Base-by-base conservation (phyloP, 331 rosid genomes). In the Telfairia occidentalis region DNA sequence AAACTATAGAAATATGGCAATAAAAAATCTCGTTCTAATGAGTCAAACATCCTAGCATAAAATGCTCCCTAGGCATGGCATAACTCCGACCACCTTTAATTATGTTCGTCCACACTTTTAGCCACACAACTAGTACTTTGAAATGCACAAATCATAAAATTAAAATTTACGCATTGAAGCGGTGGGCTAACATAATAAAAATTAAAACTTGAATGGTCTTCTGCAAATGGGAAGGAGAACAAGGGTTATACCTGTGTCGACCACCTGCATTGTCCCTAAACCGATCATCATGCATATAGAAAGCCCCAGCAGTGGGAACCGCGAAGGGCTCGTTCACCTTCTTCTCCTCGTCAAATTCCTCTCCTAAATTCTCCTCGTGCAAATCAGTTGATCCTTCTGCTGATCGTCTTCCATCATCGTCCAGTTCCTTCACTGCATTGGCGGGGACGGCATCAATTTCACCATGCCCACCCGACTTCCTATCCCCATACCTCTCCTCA, bases 221-320 rank as follows among this genome's bases (percentile, higher is more conserved):
- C 65, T 69, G 55, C 12, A 15, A 46, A 76, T 16, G 50, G 50
- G 35, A 55, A 57, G 42, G 40, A 63, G 34, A 69, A n/a, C 12
- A 18, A 32, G 76, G 78, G 24, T 2, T 59, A 81, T 78, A 90
- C 98, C 98, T 90, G 81, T 81, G 84, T 74, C 97, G 89, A 29
- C 86, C 93, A 73, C 85, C 90, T 2, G 90, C 81, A 86, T 76
- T 90, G 81, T 89, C 98, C 87, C 96, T 85, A 61, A 92, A 92
- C 43, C 98, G 89, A 50, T 92, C 98, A 74, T 92, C 98, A 16
- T 92, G 98, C 98, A 92, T 92, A 77, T 92, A 92, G 76, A 92
- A 92, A 1, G 96, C 98, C 74, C 98, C 98, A 13, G 98, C 97
- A 0, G 98, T 90, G 45, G 97, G 98, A 53, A 92, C 98, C 2